These are phyloP conservation scores for Letharia columbiana DNA, from an alignment of 495 filamentous ascomycete genomes.

Conservation along the genomic window DNA sequence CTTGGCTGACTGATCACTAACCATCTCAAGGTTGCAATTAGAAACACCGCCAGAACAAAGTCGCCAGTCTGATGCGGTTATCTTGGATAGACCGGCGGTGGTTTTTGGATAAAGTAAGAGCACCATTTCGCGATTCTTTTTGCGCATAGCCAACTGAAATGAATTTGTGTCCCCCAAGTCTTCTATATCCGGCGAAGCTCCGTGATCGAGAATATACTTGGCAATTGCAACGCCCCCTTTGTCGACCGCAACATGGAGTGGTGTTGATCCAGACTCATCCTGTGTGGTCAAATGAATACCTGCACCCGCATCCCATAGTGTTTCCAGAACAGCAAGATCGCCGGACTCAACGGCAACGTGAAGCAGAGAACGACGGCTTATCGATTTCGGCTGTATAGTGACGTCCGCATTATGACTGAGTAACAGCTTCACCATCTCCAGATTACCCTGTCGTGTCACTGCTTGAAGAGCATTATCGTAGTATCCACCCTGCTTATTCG, in stretches of 20 bases:
- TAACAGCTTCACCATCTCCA: slow-evolving; percentile 19
- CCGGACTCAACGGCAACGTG: not conserved
- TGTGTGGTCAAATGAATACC: slow-evolving; percentile 1
- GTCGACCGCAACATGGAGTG: slow-evolving; percentile 4
- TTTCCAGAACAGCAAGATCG: slow-evolving; percentile 1
- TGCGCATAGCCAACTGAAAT: slow-evolving; percentile 6
- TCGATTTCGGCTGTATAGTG: not conserved
- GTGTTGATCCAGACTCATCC: not conserved
- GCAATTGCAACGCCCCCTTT: not conserved
- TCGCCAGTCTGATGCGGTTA: not conserved
- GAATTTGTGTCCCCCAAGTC: not conserved
- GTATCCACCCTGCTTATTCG: slow-evolving; percentile 14
- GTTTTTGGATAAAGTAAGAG: slow-evolving; percentile 8
- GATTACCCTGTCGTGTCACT: slow-evolving; percentile 13
- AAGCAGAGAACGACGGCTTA: not conserved
- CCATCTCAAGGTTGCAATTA: slow-evolving; percentile 1
- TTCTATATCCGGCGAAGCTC: not conserved
- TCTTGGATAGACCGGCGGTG: not conserved
- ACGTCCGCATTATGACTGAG: slow-evolving; percentile 26
- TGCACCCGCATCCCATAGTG: slow-evolving; percentile 1
- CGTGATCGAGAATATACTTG: not conserved
- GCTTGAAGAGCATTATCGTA: slow-evolving; percentile 28
- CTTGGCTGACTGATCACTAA: not conserved
- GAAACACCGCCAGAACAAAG: not conserved
- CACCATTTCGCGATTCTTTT: not conserved